Evolutionary conservation across 257 asterid species (phyloP).

Genomic region (Cynanchum wilfordii): DNA sequence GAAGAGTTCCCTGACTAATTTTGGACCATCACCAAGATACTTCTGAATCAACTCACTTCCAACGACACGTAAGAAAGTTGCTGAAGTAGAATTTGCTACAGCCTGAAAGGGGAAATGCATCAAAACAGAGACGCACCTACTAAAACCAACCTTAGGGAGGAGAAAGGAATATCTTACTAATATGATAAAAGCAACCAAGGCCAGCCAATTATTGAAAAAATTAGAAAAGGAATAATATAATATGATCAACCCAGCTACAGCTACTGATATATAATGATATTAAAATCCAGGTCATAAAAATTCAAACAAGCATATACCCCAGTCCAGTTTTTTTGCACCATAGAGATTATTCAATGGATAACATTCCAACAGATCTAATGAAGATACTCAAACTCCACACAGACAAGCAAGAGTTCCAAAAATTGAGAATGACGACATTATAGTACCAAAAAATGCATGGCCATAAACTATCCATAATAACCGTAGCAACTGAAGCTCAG

Average conservation of each 20-base stretch:
- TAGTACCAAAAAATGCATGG: not conserved
- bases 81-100: conserved; percentile 93
- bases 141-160: not conserved
- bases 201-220: not conserved
- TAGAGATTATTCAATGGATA: not conserved
- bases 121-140: not conserved
- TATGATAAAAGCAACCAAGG: not conserved
- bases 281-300: not conserved
- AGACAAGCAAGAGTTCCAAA: not conserved
- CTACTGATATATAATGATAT: not conserved
- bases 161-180: not conserved
- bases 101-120: conserved; percentile 41
- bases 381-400: not conserved
- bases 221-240: no score
- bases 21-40: conserved; percentile 96
- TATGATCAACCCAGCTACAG: not conserved
- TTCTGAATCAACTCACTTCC: conserved; percentile 92
- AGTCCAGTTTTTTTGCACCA: not conserved
- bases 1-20: conserved; percentile 91
- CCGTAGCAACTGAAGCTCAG: not conserved
- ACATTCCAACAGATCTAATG: not conserved
- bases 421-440: not conserved
- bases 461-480: not conserved
- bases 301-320: not conserved
- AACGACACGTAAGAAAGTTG: conserved; percentile 94